These are phyloP conservation scores for Talaromyces funiculosus DNA, from an alignment of 2,329 filamentous ascomycete genomes.

Conservation along the genomic window DNA sequence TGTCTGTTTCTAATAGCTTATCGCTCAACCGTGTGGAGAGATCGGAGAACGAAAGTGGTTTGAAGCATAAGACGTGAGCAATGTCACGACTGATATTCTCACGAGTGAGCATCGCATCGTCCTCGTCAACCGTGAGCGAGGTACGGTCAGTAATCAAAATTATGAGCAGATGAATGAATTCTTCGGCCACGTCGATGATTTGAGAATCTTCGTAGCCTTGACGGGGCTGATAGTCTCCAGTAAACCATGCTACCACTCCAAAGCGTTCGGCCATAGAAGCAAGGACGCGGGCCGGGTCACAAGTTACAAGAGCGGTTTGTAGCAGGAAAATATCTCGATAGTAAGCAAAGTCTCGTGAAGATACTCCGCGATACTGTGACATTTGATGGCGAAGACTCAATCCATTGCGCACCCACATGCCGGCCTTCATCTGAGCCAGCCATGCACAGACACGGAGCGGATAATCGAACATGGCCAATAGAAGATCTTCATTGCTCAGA, in stretches of 20 bases:
- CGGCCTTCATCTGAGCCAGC: conserved; percentile 96
- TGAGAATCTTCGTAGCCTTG: conserved; percentile 78
- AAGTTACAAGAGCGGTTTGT: conserved; percentile 83
- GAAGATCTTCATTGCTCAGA: conserved; percentile 63
- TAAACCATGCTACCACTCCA: conserved; percentile 80
- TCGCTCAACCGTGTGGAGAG: conserved; percentile 81
- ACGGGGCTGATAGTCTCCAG: conserved; percentile 69
- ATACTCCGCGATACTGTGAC: conserved; percentile 83
- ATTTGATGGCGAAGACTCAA: conserved; percentile 94
- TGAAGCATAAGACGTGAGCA: conserved; percentile 91
- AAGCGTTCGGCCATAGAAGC: conserved; percentile 89
- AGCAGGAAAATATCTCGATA: conserved; percentile 92
- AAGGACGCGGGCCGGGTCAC: conserved; percentile 74
- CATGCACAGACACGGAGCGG: conserved; percentile 90
- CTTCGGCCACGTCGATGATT: conserved; percentile 87
- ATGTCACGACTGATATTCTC: conserved; percentile 82
- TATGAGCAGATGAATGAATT: conserved; percentile 90
- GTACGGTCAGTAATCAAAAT: conserved; percentile 85
- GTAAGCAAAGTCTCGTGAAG: conserved; percentile 84
- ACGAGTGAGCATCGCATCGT: conserved; percentile 48
- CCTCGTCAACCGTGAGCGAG: conserved; percentile 50
- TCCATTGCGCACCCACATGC: conserved; percentile 97
- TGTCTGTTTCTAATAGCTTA: conserved; percentile 80
- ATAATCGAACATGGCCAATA: conserved; percentile 86
- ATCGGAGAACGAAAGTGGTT: conserved; percentile 90